Evolutionary conservation across 2,329 filamentous ascomycete species (phyloP), one percentile per base, ranked within the genome.

Genomic region (Rhynchosporium graminicola): DNA sequence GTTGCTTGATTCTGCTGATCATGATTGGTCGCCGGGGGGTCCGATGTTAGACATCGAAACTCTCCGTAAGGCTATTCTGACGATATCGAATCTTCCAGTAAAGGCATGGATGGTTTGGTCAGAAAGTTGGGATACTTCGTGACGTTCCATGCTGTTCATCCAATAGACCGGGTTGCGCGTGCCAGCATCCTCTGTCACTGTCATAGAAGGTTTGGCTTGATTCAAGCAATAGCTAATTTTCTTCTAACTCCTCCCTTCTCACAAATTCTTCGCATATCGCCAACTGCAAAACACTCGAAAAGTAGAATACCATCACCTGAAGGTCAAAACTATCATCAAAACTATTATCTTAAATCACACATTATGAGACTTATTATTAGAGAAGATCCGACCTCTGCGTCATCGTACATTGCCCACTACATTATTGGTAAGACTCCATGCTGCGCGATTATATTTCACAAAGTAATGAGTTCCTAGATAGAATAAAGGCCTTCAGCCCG

Each of bases 311-410:
- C 12, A 46, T 6, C 40, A 26, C 26, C 9, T 36, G 33, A 36
- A 36, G 5, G 9, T 36, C 43, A 40, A 36, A 40, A 48, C 42
- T 33, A 40, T 31, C 31, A 31, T 52, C 36, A 33, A 38, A 28
- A 40, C 28, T 40, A 38, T 46, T 26, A 50, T 13, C 57, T 54
- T 54, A 59, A 46, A 60, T 56, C 50, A 46, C 38, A 47, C 68
- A 71, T 60, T 12, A 95, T 91, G 91, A 87, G 90, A 79, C 85
- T 95, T 73, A 93, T 95, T 76, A 90, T 95, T 74, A 84, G 90
- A 74, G 87, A 93, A 75, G 83, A 91, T 72, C 82, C 88, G 69
- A 76, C 81, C 60, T 79, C 82, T 65, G 89, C 89, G 61, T 91
- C 90, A 72, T 80, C 82, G 70, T 92, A 93, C 76, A 89, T 93